phyloP scores from a whole-genome alignment of 2,329 filamentous ascomycete species.

The Pseudogymnoascus sp. region DNA sequence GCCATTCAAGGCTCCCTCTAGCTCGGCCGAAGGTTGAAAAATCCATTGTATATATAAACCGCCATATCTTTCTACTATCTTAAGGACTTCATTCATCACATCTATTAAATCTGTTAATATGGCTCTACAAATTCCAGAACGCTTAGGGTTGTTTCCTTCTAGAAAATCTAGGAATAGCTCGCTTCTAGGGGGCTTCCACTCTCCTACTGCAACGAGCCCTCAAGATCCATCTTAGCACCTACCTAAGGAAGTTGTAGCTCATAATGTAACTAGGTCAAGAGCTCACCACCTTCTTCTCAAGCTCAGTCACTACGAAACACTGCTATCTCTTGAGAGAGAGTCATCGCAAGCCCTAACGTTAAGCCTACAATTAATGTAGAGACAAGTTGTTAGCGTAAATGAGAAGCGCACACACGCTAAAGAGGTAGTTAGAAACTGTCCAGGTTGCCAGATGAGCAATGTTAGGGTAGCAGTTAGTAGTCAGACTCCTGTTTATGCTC shows the following conservation, averaged over 20 bases:
- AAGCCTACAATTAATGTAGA: not conserved
- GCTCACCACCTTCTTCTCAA: not conserved
- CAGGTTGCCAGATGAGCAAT: not conserved
- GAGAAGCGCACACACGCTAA: not conserved
- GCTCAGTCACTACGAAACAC: not conserved
- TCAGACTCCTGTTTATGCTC: not conserved
- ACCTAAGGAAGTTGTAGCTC: not conserved
- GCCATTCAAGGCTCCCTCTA: not conserved
- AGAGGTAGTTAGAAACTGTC: not conserved
- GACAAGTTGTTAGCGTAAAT: not conserved
- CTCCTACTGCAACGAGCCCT: not conserved
- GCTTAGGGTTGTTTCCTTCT: not conserved
- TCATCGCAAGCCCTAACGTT: not conserved
- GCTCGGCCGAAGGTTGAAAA: not conserved
- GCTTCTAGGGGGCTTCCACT: not conserved
- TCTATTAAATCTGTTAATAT: not conserved
- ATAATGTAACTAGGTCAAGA: not conserved
- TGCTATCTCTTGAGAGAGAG: not conserved
- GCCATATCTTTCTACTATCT: not conserved
- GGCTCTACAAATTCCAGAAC: not conserved
- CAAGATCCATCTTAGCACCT: not conserved
- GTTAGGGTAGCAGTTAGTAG: not conserved
- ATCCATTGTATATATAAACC: not conserved
- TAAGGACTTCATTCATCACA: not conserved
- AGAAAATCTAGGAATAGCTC: not conserved